Base-by-base conservation (phyloP, 2,329 filamentous ascomycete species). In the Orbilia quercus region DNA sequence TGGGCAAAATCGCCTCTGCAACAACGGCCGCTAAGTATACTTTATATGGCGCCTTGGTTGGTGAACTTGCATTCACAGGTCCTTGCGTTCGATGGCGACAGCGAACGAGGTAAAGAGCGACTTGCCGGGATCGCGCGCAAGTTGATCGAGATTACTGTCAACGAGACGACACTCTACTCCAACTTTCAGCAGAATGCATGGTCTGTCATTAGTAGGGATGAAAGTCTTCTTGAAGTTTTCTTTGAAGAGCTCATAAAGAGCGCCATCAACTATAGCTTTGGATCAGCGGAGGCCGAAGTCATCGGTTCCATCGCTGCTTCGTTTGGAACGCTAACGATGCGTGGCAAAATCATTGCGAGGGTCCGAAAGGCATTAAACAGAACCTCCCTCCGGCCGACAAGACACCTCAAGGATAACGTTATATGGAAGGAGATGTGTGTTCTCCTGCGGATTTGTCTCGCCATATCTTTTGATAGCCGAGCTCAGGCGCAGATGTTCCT, bases 1-100 rank as follows among this genome's bases (percentile, higher is more conserved):
- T 90, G 88, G 88, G 87, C 89, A 75, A 89, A 87, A 77, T 88
- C 90, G 76, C 84, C 86, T 0, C 85, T 88, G 34, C 86, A 89
- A 64, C 88, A 90, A 77, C 87, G 88, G 75, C 86, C 88, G 0
- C 78, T 90, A 22, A 89, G 87, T 75, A 82, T 90, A 28, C 85
- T 87, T 4, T 90, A 90, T 78, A 89, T 90, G 86, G 86, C 88
- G 4, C 88, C 88, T 1, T 90, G 88, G 88, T 81, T 90, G 38
- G 83, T 85, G 4, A 85, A 87, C 11, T 80, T 90, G 34, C 85
- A 88, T 51, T 86, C 84, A 1, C 84, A 84, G 62, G 82, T 90
- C 2, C 80, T 90, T 16, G 82, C 85, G 2, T 64, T 83, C 25
- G 88, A 90, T 60, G 38, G 80, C 1, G 88, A 90, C 76, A 85